Base-by-base conservation (phyloP, 1,284 basidiomycete genomes). In the Porogramme epimiltina region DNA sequence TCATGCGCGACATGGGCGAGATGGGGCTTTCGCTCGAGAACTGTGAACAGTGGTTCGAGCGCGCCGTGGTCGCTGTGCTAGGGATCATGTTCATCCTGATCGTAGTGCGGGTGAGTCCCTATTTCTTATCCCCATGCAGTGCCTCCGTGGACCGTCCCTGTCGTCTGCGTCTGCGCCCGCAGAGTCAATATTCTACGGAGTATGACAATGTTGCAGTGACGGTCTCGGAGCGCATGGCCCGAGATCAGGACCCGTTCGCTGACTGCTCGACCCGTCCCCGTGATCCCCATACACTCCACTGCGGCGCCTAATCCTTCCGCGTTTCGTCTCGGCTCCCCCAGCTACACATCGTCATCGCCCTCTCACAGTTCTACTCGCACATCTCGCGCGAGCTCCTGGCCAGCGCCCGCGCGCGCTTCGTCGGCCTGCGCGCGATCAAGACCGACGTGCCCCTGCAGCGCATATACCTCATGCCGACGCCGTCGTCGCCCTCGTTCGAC, bases 21-120 rank as follows among this genome's bases (percentile, higher is more conserved):
- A 77, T 86, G 62, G 88, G 87, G 0, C 74, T 90, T 57, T 87
- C 77, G 56, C 70, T 87, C 25, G 88, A 90, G 69, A 89, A 89
- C 60, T 91, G 87, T 62, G 88, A 91, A 63, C 76, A 78, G 51
- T 89, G 87, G 86, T 77, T 89, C 44, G 86, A 86, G 64, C 76
- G 81, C 28, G 85, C 80, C 15, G 76, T 85, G 25, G 67, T 85
- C 51, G 82, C 72, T 0, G 73, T 81, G 33, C 71, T 87, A 41
- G 79, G 75, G 1, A 65, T 84, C 49, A 77, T 85, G 69, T 74
- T 82, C 41, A 70, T 89, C 28, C 64, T 87, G 51, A 79, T 87
- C 47, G 77, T 87, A 60, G 69, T 87, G 52, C 74, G 87, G 58
- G 87, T 90, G 65, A 69, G 81, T 68, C 34, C 51, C 28, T 20